Evolutionary conservation across 192 early-diverging fungal species (phyloP), one percentile per base, ranked within the genome.

Genomic region (Coemansia sp.): DNA sequence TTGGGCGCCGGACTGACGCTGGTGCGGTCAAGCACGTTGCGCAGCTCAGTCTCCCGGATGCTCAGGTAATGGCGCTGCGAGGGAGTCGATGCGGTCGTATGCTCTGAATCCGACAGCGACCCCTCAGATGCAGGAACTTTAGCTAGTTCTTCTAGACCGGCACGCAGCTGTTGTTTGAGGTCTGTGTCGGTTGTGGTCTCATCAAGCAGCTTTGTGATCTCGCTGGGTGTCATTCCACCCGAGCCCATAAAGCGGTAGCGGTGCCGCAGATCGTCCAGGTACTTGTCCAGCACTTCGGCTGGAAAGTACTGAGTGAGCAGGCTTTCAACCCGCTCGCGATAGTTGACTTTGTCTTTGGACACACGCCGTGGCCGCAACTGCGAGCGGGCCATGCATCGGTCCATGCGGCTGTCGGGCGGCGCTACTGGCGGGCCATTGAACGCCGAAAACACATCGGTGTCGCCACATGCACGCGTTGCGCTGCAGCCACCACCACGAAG

Each of bases 261-360:
- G 9, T 71, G 78, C 4, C 74, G 72, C 55, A 81, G 73, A 69
- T 81, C 78, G 26, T 81, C 71, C 40, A 81, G 63, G 37, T 81
- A 81, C 66, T 64, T 62, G 19, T 62, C 36, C 40, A 81, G 78
- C 1, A 75, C 52, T 14, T 68, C 66, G 31, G 66, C 61, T 4
- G 73, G 69, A 54, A 72, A 81, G 38, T 81, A 81, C 64, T 81
- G 78, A 5, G 78, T 75, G 37, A 81, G 60, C 50, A 81, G 64
- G 28, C 40, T 68, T 50, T 81, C 78, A 5, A 68, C 74, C 4
- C 66, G 68, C 69, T 81, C 73, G 56, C 72, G 73, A 40, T 81
- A 81, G 66, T 75, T 71, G 68, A 71, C 26, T 34, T 65, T 60
- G 65, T 80, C 77, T 55, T 74, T 74, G 22, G 64, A 52, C 11